A percentile compares a stretch with the other conserved stretches of the same genome.
Conservation (phyloP, 1,139 yeast genomes). For the Candida buenavistaensis region DNA sequence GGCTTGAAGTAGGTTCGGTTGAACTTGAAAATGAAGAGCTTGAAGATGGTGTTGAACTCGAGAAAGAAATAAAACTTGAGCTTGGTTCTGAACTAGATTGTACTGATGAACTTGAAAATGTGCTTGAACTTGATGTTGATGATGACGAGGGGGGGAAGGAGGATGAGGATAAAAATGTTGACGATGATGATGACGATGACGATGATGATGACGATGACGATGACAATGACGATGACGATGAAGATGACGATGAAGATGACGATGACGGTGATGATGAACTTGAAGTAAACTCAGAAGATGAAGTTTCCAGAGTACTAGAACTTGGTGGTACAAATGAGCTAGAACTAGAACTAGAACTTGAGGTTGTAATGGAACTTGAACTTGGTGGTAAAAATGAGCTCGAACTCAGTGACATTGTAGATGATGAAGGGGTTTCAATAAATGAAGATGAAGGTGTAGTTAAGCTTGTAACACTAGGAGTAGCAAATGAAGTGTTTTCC, state of each 20-base stretch:
- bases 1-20: conserved; percentile 5
- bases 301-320: no score
- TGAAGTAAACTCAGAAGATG: no score
- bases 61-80: conserved; percentile 18
- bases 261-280: no score
- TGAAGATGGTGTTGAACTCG: conserved; percentile 13
- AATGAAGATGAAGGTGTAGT: conserved; percentile 7
- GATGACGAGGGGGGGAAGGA: no score
- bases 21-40: conserved; percentile 9
- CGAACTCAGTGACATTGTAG: conserved; percentile 3
- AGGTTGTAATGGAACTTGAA: conserved; percentile 14
- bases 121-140: no score
- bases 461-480: conserved; percentile 2
- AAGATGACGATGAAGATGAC: no score
- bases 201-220: no score
- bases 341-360: conserved; percentile 9
- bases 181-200: no score
- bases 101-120: no score
- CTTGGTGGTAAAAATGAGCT: conserved; percentile 3
- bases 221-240: no score
- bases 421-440: conserved; percentile 4
- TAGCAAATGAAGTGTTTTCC: conserved; percentile 1
- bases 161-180: no score
- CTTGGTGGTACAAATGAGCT: conserved; percentile 3
- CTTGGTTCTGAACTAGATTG: conserved; percentile 17